Base-by-base conservation (phyloP, 805 yeast genomes). In the Zygotorulaspora chibaensis region DNA sequence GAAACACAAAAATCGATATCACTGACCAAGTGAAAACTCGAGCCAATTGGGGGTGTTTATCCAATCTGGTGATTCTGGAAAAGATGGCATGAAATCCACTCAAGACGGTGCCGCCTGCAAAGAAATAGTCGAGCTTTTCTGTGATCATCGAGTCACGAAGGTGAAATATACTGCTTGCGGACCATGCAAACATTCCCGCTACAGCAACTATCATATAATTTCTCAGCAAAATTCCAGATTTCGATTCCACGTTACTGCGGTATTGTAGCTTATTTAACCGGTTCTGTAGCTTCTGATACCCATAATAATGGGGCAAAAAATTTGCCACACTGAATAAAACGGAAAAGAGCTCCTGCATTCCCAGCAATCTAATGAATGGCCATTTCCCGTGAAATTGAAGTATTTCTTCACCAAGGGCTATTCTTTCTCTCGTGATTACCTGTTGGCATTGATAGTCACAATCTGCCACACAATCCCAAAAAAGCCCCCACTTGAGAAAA, bases 391-490 rank as follows among this genome's bases (percentile, higher is more conserved):
- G 96, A 67, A 87, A 93, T 63, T 93, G 99, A 34, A 75, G 74
- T 0, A 87, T 69, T 45, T 80, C 82, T 48, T 75, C 72, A n/a
- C 74, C 71, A 2, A 66, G 52, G 0, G 46, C 53, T 12, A 68
- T 65, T 17, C 96, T 71, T 31, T 76, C 69, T 1, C 59, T 57
- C 0, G 96, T 89, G 37, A 91, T 70, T 8, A 79, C 61, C 45
- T 88, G 81, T 64, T 93, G 98, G 63, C 99, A 93, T 55, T 81
- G 84, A 65, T 93, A 93, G 66, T 93, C 98, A 67, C 99, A 93
- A 59, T 93, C 82, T 25, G 81, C 75, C 2, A 66, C 66, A 61
- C 96, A 87, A 46, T 78, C 77, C 96, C 96, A 89, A 1, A 73
- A 72, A 12, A 90, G 58, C 1, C 78, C 51, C 61, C 59, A 49